Evolutionary conservation across 768 basidiomycete species (phyloP), one percentile per base, ranked within the genome.

Genomic region (Cyclocybe cylindracea): DNA sequence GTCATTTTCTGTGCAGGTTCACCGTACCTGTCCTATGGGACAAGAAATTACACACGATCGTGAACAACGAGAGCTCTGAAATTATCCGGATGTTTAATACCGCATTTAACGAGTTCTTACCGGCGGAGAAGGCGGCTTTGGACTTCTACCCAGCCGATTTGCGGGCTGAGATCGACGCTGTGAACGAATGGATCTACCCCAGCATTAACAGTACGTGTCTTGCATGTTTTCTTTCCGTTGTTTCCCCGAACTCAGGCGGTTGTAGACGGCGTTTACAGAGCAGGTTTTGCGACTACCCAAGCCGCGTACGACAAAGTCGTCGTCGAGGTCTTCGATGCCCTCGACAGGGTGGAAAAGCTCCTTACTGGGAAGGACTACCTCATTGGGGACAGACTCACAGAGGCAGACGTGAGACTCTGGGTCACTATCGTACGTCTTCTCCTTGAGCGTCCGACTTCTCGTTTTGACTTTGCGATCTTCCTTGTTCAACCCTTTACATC

Each of bases 21-120:
- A 94, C 93, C 2, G 91, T 94, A 7, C 94, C 94, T 6, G 70
- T 93, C 33, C 76, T 99, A 4, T 99, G 93, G 91, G 97, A 98
- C 72, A 95, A 86, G 75, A 91, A 95, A 67, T 73, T 66, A 38
- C 72, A 86, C 40, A 89, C 87, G 38, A 89, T 98, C 58, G 97
- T 99, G 51, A 98, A 94, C 75, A 98, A 98, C 66, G 96, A 99
- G 66, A 88, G 86, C 58, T 85, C 89, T 2, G 96, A 98, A 71
- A 94, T 98, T 65, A 93, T 98, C 63, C 86, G 96, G 50, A 89
- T 96, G 6, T 82, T 98, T 73, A 98, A 99, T 70, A 78, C 79
- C 7, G 86, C 80, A 1, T 95, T 96, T 74, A 86, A 97, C 66
- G 74, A 85, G 18, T 59, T 87, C n/a, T 51, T 97, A 7, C 78